These are phyloP conservation scores for Penicillium sp. DNA, from an alignment of 2,329 filamentous ascomycete genomes.

Conservation along the genomic window DNA sequence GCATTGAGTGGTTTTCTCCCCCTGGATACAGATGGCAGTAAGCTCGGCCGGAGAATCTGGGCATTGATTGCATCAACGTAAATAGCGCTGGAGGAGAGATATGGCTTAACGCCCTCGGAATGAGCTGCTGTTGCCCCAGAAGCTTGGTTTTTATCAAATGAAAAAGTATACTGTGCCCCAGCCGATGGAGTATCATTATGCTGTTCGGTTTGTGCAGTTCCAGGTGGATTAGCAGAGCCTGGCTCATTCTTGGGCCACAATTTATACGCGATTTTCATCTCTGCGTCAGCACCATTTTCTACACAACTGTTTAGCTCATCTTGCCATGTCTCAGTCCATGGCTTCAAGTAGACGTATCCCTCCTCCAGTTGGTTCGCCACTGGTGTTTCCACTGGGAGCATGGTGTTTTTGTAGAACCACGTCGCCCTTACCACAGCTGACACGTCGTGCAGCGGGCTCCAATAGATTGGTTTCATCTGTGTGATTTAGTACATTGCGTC, in stretches of 20 bases:
- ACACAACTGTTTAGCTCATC: slow-evolving; percentile 89
- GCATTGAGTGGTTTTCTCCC: slow-evolving; percentile 77
- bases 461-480: slow-evolving; percentile 94
- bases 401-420: slow-evolving; percentile 97
- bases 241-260: slow-evolving; percentile 69
- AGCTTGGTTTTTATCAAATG: slow-evolving; percentile 41
- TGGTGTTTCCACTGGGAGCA: slow-evolving; percentile 80
- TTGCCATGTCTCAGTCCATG: slow-evolving; percentile 88
- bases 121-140: slow-evolving; percentile 42
- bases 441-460: slow-evolving; percentile 89
- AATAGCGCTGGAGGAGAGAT: slow-evolving; percentile 76
- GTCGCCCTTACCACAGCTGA: slow-evolving; percentile 80
- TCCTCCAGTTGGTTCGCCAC: slow-evolving; percentile 90
- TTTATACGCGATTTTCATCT: slow-evolving; percentile 83
- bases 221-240: slow-evolving; percentile 35
- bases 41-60: slow-evolving; percentile 80
- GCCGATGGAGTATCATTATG: slow-evolving; percentile 23
- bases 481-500: background rate
- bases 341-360: slow-evolving; percentile 82
- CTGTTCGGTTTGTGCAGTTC: slow-evolving; percentile 40
- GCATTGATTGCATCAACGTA: slow-evolving; percentile 77
- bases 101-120: slow-evolving; percentile 56
- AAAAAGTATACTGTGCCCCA: slow-evolving; percentile 5
- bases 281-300: slow-evolving; percentile 83
- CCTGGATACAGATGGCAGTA: slow-evolving; percentile 83